Evolutionary conservation across 2,329 filamentous ascomycete genomes (phyloP).

Genomic region (Helotiales sp.): DNA sequence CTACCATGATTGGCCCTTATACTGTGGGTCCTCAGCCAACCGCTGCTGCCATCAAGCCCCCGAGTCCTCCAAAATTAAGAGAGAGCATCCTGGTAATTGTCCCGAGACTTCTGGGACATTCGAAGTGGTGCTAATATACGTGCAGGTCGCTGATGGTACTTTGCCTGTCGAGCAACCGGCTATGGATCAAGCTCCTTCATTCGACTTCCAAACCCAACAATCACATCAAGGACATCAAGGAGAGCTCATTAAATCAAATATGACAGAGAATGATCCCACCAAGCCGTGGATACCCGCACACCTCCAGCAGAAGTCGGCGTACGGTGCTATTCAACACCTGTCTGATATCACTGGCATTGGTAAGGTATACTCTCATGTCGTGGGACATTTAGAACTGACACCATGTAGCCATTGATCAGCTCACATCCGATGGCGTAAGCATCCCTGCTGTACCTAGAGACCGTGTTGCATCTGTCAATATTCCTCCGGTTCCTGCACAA

Average conservation of each 20-base stretch:
- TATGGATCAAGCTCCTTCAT: neutral
- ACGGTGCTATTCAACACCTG: constrained; percentile 2
- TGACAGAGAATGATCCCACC: constrained; percentile 7
- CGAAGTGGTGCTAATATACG: neutral
- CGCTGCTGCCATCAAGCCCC: neutral
- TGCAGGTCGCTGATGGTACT: neutral
- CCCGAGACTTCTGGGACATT: neutral
- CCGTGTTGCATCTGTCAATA: neutral
- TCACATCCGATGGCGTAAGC: constrained; percentile 6
- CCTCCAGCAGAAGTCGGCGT: constrained; percentile 7
- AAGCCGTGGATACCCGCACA: constrained; percentile 17
- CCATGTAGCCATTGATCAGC: neutral
- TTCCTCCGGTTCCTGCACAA: neutral
- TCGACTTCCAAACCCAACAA: neutral
- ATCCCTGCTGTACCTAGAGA: constrained; percentile 1
- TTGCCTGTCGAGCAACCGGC: neutral
- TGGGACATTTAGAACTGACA: neutral
- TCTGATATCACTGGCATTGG: constrained; percentile 1
- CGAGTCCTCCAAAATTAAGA: neutral
- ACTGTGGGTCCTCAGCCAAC: neutral
- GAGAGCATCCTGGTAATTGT: neutral
- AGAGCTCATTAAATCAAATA: constrained; percentile 11
- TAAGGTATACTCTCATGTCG: neutral
- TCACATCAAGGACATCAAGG: constrained; percentile 1
- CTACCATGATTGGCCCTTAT: neutral